phyloP scores from a whole-genome alignment of 2,329 filamentous ascomycete genomes.

The Ceratocystis cubensis region DNA sequence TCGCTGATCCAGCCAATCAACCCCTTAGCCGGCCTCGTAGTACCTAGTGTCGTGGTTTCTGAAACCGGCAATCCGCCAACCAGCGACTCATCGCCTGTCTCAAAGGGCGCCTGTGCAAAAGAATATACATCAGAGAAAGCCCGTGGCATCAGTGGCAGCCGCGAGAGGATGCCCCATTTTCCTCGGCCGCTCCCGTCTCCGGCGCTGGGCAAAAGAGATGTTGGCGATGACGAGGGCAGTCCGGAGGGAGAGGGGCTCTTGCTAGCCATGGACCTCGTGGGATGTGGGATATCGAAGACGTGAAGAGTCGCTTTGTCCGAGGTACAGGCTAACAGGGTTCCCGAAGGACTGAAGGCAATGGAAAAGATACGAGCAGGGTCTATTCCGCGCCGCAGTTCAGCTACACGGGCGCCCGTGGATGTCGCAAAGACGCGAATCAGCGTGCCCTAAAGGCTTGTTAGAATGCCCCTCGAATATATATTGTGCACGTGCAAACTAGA shows the following conservation, averaged over 20 bases:
- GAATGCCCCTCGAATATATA: not conserved
- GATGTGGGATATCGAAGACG: conserved; percentile 70
- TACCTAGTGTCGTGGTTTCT: conserved; percentile 37
- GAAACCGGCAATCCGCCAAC: conserved; percentile 34
- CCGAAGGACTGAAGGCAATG: conserved; percentile 73
- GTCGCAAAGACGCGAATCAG: conserved; percentile 78
- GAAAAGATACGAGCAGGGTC: conserved; percentile 82
- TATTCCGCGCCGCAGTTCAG: conserved; percentile 76
- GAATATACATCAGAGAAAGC: conserved; percentile 86
- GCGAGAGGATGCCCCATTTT: conserved; percentile 78
- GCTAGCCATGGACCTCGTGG: conserved; percentile 29
- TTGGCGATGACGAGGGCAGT: conserved; percentile 26
- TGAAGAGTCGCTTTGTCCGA: conserved; percentile 95
- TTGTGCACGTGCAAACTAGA: not conserved
- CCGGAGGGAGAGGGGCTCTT: conserved; percentile 5
- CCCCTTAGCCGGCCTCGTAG: conserved; percentile 59
- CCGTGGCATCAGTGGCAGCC: conserved; percentile 70
- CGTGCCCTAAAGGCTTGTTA: conserved; percentile 44
- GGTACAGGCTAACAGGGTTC: conserved; percentile 71
- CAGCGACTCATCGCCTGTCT: conserved; percentile 62
- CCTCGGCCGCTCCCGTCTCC: conserved; percentile 43
- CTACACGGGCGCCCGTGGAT: conserved; percentile 63
- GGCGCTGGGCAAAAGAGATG: conserved; percentile 26
- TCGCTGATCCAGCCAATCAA: conserved; percentile 75
- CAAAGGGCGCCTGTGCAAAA: conserved; percentile 67